A percentile compares a stretch with the other conserved stretches of the same genome.
Conservation (phyloP, 768 basidiomycete genomes). For the Pulveroboletus sp. region DNA sequence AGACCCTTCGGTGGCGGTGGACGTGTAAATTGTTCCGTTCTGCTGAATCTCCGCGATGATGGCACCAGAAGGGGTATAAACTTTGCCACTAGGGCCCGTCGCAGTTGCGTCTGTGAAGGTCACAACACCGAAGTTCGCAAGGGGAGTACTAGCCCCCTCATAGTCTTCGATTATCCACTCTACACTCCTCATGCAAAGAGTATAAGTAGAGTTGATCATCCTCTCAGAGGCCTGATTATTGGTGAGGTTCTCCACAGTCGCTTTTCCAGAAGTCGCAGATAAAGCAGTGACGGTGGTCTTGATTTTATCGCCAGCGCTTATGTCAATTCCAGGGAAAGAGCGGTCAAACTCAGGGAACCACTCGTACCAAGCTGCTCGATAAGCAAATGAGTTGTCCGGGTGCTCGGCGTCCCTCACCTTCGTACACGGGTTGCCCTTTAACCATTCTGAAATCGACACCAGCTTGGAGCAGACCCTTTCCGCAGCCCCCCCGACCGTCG, state of each 20-base stretch:
- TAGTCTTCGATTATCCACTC: slow-evolving; percentile 26
- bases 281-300: slow-evolving; percentile 12
- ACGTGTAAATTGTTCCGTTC: no score
- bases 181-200: slow-evolving; percentile 17
- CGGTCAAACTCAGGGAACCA: slow-evolving; percentile 17
- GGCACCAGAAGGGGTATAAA: no score
- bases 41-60: no score
- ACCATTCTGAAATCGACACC: slow-evolving; percentile 7
- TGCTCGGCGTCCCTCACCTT: neutral
- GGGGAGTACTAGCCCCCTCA: slow-evolving; percentile 2
- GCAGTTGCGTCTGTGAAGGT: no score
- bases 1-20: no score
- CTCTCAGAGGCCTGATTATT: slow-evolving; percentile 7
- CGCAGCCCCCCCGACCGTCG: slow-evolving; percentile 9
- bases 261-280: slow-evolving; percentile 17
- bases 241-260: slow-evolving; percentile 17
- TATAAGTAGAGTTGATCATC: slow-evolving; percentile 7
- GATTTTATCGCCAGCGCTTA: slow-evolving; percentile 18
- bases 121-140: no score
- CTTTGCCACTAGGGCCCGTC: no score
- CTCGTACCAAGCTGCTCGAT: slow-evolving; percentile 21
- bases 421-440: neutral
- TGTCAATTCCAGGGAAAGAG: slow-evolving; percentile 12
- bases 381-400: neutral
- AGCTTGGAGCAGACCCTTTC: slow-evolving; percentile 12